Evolutionary conservation across 805 yeast species (phyloP).

Genomic region (Maudiozyma bulderi): DNA sequence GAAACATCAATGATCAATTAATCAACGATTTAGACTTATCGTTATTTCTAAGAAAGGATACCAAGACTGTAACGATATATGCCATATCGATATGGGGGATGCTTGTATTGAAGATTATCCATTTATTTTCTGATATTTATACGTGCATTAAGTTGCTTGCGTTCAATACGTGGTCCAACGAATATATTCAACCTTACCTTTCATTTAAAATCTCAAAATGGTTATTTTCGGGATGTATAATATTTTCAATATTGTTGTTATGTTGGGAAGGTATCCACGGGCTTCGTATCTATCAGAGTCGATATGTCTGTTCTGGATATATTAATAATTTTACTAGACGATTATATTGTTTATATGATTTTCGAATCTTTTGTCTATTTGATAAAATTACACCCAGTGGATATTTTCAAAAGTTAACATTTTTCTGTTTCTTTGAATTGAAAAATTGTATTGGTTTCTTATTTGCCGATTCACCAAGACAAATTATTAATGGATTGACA

Average conservation of each 20-base stretch:
- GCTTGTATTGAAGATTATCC: slow-evolving; percentile 41
- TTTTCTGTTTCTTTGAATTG: slow-evolving; percentile 54
- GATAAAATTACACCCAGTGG: slow-evolving; percentile 58
- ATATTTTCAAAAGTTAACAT: slow-evolving; percentile 57
- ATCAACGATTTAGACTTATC: slow-evolving; percentile 21
- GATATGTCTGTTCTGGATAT: slow-evolving; percentile 60
- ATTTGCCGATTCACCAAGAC: slow-evolving; percentile 81
- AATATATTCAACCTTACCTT: slow-evolving; percentile 38
- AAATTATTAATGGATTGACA: slow-evolving; percentile 72
- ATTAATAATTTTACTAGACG: slow-evolving; percentile 55
- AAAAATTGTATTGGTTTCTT: slow-evolving; percentile 54
- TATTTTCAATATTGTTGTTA: slow-evolving; percentile 53
- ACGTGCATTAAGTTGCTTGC: slow-evolving; percentile 69
- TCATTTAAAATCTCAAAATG: slow-evolving; percentile 48
- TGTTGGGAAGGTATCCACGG: slow-evolving; percentile 53
- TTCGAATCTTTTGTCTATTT: slow-evolving; percentile 63
- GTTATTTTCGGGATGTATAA: slow-evolving; percentile 75
- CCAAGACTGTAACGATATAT: slow-evolving; percentile 17
- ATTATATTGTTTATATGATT: slow-evolving; percentile 47
- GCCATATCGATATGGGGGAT: slow-evolving; percentile 19
- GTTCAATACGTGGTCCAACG: slow-evolving; percentile 57
- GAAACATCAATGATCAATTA: slow-evolving; percentile 14
- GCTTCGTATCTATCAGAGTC: slow-evolving; percentile 44
- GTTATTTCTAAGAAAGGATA: slow-evolving; percentile 15
- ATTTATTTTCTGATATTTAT: slow-evolving; percentile 64